Conservation (phyloP, 2,329 filamentous ascomycete species). For the Aschersonia sp. region DNA sequence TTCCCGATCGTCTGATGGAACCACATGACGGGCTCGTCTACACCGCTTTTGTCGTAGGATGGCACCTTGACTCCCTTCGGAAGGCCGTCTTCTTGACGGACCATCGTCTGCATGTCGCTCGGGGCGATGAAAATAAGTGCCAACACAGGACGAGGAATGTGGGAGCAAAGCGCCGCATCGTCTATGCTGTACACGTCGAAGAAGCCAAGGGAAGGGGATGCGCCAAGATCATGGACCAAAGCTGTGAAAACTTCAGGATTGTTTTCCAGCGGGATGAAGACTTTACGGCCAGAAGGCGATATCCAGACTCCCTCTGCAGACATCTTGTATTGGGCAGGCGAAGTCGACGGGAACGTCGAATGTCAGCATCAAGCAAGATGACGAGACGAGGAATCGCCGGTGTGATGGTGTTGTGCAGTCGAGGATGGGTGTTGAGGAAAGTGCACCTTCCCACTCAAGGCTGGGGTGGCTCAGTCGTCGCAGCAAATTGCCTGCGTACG, state of each 20-base stretch:
- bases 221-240: slow-evolving; percentile 56
- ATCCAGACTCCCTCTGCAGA: slow-evolving; percentile 14
- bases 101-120: slow-evolving; percentile 31
- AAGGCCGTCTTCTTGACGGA: slow-evolving; percentile 14
- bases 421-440: too few species aligned
- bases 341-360: not conserved
- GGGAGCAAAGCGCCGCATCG: slow-evolving; percentile 59
- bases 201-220: slow-evolving; percentile 55
- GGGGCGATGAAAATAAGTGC: slow-evolving; percentile 74
- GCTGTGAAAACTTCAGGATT: slow-evolving; percentile 69
- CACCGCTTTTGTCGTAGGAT: slow-evolving; percentile 18
- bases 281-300: slow-evolving; percentile 16
- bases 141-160: slow-evolving; percentile 57
- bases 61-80: slow-evolving; percentile 9
- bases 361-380: too few species aligned
- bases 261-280: slow-evolving; percentile 30
- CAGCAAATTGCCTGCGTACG: not conserved
- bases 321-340: slow-evolving; percentile 8
- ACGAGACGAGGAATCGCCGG: too few species aligned
- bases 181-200: slow-evolving; percentile 74
- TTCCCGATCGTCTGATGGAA: slow-evolving; percentile 77
- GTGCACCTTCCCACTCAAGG: too few species aligned
- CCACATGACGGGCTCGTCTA: slow-evolving; percentile 57
- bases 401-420: too few species aligned
- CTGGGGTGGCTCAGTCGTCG: too few species aligned